Percentiles rank a stretch among this genome's conserved stretches.
These are phyloP conservation scores for Paecilomyces variotii DNA, from an alignment of 2,329 filamentous ascomycete genomes.

Conservation along the genomic window DNA sequence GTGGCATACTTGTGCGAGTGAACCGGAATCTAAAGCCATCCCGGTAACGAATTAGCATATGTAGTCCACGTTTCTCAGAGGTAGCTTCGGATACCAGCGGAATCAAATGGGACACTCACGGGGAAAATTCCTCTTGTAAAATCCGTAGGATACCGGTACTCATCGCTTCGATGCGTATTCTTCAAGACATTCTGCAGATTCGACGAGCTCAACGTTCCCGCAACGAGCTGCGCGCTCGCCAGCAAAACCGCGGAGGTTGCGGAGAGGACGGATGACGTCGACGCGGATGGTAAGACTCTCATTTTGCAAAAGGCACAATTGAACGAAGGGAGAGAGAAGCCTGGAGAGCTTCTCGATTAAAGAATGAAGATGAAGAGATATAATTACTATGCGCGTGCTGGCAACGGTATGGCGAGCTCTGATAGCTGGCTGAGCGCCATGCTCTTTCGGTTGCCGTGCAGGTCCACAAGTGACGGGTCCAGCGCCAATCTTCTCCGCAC, in stretches of 20 bases:
- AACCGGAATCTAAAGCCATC: conserved; percentile 27
- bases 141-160: conserved; percentile 55
- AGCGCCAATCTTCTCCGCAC: conserved; percentile 11
- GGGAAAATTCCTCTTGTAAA: conserved; percentile 54
- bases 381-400: background rate
- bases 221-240: conserved; percentile 14
- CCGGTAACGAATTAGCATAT: conserved; percentile 1
- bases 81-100: background rate
- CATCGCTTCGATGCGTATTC: conserved; percentile 44
- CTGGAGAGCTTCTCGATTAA: background rate
- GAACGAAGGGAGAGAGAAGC: background rate
- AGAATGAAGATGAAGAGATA: background rate
- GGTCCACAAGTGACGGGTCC: background rate
- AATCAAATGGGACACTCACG: conserved; percentile 25
- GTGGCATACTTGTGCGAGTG: conserved; percentile 34
- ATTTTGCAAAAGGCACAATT: background rate
- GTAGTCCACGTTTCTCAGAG: background rate
- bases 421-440: background rate
- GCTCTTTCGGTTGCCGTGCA: background rate
- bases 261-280: background rate
- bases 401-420: background rate
- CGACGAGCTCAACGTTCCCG: conserved; percentile 26
- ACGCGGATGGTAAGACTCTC: background rate
- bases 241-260: conserved; percentile 4
- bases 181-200: conserved; percentile 49